Conservation (phyloP, 805 yeast species). For the Myxozyma vanderwaltii region DNA sequence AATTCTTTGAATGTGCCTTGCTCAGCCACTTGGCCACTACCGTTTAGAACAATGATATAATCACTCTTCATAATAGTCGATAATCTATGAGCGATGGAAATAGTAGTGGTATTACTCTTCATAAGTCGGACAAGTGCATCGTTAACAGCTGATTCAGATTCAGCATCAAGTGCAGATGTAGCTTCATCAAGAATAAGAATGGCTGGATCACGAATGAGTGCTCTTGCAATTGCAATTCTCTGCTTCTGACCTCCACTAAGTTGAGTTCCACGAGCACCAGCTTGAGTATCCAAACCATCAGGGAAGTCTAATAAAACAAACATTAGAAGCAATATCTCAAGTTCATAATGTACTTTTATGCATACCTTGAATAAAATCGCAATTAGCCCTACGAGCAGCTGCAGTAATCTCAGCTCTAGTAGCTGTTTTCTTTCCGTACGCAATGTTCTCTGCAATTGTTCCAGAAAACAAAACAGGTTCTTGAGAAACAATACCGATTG, state of each 20-base stretch:
- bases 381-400: conserved; percentile 72
- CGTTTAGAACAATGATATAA: conserved; percentile 74
- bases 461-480: conserved; percentile 91
- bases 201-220: conserved; percentile 75
- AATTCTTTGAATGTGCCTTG: conserved; percentile 62
- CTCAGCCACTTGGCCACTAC: conserved; percentile 74
- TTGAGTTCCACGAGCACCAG: conserved; percentile 87
- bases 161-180: conserved; percentile 88
- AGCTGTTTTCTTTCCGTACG: conserved; percentile 66
- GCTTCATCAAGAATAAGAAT: conserved; percentile 91
- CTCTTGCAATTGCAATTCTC: conserved; percentile 86
- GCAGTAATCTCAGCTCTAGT: conserved; percentile 61
- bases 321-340: neutral
- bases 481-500: conserved; percentile 89
- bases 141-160: conserved; percentile 83
- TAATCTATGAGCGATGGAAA: conserved; percentile 88
- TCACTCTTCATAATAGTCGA: conserved; percentile 85
- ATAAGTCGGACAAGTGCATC: conserved; percentile 63
- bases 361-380: conserved; percentile 57
- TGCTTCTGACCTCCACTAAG: conserved; percentile 96
- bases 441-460: conserved; percentile 76
- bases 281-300: conserved; percentile 73
- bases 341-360: neutral
- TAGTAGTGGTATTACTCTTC: conserved; percentile 57
- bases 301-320: conserved; percentile 74